Evolutionary conservation across 345 rosid genomes (phyloP).

Genomic region (Corchorus olitorius): DNA sequence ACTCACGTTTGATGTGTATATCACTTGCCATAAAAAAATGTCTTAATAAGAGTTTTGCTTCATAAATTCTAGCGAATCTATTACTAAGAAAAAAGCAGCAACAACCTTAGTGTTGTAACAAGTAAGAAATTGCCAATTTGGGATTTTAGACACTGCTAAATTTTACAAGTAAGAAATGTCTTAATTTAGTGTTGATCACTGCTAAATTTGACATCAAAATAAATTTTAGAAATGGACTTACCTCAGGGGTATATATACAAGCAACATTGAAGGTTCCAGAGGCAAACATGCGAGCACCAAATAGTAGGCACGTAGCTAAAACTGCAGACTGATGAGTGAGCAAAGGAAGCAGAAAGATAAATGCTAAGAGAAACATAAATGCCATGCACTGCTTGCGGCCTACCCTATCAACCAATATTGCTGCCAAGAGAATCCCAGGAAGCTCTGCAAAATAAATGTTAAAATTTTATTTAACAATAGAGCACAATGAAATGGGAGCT

Average conservation of each 20-base stretch:
- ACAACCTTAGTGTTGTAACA: background rate
- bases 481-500: slow-evolving; percentile 1
- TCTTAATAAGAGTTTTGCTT: background rate
- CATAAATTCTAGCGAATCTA: background rate
- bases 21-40: background rate
- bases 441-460: slow-evolving; percentile 39
- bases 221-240: slow-evolving; percentile 14
- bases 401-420: slow-evolving; percentile 51
- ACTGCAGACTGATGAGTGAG: slow-evolving; percentile 35
- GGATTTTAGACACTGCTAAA: background rate
- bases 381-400: slow-evolving; percentile 65
- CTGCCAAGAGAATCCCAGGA: slow-evolving; percentile 67
- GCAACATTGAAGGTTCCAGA: slow-evolving; percentile 44
- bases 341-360: slow-evolving; percentile 55
- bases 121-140: background rate
- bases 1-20: background rate
- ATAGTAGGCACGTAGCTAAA: slow-evolving; percentile 49
- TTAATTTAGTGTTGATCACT: background rate
- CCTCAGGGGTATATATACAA: slow-evolving; percentile 64
- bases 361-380: slow-evolving; percentile 41
- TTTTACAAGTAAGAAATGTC: no score
- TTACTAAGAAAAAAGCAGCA: background rate
- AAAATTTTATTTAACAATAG: background rate
- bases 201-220: background rate
- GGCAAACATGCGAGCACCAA: slow-evolving; percentile 63